phyloP scores from a whole-genome alignment of 371 early-diverging fungal species.

The Mucor mucedo region DNA sequence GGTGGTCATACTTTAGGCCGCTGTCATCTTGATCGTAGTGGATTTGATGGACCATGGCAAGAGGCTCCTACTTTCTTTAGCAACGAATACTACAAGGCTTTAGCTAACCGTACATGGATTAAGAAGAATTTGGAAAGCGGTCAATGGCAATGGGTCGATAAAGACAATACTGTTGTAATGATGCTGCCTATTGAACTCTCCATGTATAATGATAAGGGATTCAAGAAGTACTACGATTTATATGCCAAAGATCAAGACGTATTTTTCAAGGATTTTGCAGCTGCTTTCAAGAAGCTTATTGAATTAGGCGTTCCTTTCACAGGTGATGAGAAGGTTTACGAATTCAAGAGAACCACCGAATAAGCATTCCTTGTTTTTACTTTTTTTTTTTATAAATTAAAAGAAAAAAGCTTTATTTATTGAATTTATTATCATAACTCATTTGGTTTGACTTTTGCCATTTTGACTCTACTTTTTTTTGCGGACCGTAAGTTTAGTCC shows the following conservation, averaged over 20 bases:
- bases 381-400: neutral
- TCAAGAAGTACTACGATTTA: constrained; percentile 77
- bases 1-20: constrained; percentile 97
- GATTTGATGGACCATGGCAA: constrained; percentile 92
- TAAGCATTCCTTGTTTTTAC: neutral
- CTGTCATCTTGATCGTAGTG: constrained; percentile 89
- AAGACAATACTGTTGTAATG: constrained; percentile 62
- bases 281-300: constrained; percentile 81
- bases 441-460: too few species aligned
- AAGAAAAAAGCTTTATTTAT: neutral
- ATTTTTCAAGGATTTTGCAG: constrained; percentile 88
- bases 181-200: constrained; percentile 53
- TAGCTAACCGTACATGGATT: constrained; percentile 83
- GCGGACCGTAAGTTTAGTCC: too few species aligned
- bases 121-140: constrained; percentile 78
- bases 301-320: constrained; percentile 86
- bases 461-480: too few species aligned
- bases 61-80: constrained; percentile 87
- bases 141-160: constrained; percentile 87
- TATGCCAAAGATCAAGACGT: constrained; percentile 83
- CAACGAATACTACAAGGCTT: constrained; percentile 84
- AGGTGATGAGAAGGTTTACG: constrained; percentile 62
- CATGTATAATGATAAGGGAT: constrained; percentile 65
- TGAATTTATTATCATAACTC: neutral
- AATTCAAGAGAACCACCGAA: constrained; percentile 44